These are phyloP conservation scores for Amanita jacksonii DNA, from an alignment of 768 basidiomycete genomes.

Conservation along the genomic window DNA sequence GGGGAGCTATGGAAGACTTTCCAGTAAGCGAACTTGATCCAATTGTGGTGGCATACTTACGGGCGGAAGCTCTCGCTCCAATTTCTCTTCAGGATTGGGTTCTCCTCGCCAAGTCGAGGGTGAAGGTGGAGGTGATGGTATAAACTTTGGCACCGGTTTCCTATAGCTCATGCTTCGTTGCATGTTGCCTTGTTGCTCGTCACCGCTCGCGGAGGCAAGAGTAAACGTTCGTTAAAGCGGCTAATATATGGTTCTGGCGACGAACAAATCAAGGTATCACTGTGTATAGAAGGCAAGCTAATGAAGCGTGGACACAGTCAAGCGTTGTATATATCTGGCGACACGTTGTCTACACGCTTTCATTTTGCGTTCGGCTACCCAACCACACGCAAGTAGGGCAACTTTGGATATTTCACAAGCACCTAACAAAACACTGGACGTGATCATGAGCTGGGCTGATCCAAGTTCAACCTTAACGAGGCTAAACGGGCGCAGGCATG, in stretches of 20 bases:
- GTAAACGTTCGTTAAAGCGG: background rate
- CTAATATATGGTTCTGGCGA: slow-evolving; percentile 4
- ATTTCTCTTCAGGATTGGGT: background rate
- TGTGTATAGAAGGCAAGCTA: background rate
- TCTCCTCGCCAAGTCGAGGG: slow-evolving; percentile 15
- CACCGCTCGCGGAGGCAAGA: slow-evolving; percentile 7
- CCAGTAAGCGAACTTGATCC: background rate
- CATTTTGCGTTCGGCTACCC: background rate
- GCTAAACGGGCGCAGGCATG: too few relatives aligned
- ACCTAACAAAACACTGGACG: too few relatives aligned
- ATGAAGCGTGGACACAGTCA: background rate
- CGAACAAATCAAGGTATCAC: slow-evolving; percentile 1
- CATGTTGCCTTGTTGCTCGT: slow-evolving; percentile 15
- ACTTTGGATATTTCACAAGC: too few relatives aligned
- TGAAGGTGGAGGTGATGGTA: slow-evolving; percentile 52
- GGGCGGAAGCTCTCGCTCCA: background rate
- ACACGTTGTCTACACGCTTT: slow-evolving; percentile 8
- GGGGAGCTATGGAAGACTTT: slow-evolving; percentile 15
- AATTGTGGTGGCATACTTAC: background rate
- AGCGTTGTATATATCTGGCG: background rate
- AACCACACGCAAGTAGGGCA: background rate
- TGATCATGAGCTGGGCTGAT: too few relatives aligned
- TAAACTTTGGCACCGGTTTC: slow-evolving; percentile 60
- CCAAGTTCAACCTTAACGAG: too few relatives aligned
- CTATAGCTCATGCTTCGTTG: slow-evolving; percentile 49